phyloP scores from a whole-genome alignment of 371 early-diverging fungal genomes.

The Antonospora locustae region DNA sequence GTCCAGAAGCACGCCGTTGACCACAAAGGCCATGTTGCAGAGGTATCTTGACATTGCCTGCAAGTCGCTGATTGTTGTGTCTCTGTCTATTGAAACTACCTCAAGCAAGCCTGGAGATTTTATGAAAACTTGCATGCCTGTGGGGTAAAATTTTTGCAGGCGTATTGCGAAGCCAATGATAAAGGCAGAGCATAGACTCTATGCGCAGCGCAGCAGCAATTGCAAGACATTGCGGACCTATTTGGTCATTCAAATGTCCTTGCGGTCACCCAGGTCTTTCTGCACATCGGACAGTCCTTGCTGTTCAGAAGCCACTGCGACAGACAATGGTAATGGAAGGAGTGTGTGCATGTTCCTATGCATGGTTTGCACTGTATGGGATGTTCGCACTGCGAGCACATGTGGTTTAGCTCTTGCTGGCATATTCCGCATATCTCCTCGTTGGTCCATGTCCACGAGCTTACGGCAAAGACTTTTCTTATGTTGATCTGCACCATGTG shows the following conservation, averaged over 20 bases:
- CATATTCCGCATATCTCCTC: conserved; percentile 55
- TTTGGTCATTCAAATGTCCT: conserved; percentile 31
- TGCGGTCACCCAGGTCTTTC: conserved; percentile 41
- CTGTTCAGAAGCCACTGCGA: conserved; percentile 45
- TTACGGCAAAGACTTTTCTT: conserved; percentile 39
- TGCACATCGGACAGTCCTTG: conserved; percentile 53
- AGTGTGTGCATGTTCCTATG: conserved; percentile 50
- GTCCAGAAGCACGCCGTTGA: conserved; percentile 8
- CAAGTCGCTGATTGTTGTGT: conserved; percentile 3
- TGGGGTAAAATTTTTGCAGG: not conserved
- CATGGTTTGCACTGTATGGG: conserved; percentile 54
- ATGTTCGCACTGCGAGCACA: conserved; percentile 53
- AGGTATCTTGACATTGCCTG: not conserved
- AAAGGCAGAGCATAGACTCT: too few relatives aligned
- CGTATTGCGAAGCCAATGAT: not conserved
- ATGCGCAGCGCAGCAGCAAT: too few relatives aligned
- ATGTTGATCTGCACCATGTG: conserved; percentile 31
- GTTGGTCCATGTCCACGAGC: conserved; percentile 51
- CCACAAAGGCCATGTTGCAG: not conserved
- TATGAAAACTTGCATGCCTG: conserved; percentile 1
- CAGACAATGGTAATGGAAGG: conserved; percentile 54
- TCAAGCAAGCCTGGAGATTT: too few relatives aligned
- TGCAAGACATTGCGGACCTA: too few relatives aligned
- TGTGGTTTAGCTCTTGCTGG: conserved; percentile 53
- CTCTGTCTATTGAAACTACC: too few relatives aligned